Base-by-base conservation (phyloP, 208 protist species). In the Acanthamoeba lugdunensis region DNA sequence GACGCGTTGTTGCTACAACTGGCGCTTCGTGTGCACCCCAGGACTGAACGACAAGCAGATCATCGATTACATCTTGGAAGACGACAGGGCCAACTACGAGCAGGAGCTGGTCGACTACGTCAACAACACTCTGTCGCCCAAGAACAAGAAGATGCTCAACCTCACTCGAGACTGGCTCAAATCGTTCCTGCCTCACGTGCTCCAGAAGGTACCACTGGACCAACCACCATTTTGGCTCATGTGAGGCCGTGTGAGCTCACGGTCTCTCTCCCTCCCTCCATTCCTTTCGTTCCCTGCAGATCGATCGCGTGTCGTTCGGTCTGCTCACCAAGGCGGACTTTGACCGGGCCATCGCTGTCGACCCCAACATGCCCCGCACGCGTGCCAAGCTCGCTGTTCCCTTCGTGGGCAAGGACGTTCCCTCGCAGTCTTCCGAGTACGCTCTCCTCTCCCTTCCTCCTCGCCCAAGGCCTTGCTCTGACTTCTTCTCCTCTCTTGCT, bases 331-430 rank as follows among this genome's bases (percentile, higher is more conserved):
- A 96, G 5, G 94, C 56, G 23, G 98, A 98, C 82, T 61, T 98
- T 63, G 61, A 94, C 89, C 41, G 95, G 71, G 67, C 85, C 79
- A 30, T 48, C 54, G 90, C 94, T 63, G 94, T 92, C 21, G 95
- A 97, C 89, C 96, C 96, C 13, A 94, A 92, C 23, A 98, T 98
- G 95, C 98, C 98, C 8, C 95, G 96, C 77, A 97, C 97, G 88
- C 97, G 98, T 4, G 94, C 95, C 73, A 93, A 98, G 93, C 97
- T 98, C 94, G 98, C 98, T 4, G 96, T 99, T 11, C 98, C 98
- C 2, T 99, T 99, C 93, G 98, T 99, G 65, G 98, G 98, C 77
- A 99, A 99, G 96, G 98, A 99, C 79, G 97, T 98, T 50, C 98
- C 98, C 33, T 98, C 97, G 61, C 96, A 96, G 63, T 97, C 97